These are phyloP conservation scores for Hydnomerulius pinastri DNA, from an alignment of 768 basidiomycete species.

Conservation along the genomic window DNA sequence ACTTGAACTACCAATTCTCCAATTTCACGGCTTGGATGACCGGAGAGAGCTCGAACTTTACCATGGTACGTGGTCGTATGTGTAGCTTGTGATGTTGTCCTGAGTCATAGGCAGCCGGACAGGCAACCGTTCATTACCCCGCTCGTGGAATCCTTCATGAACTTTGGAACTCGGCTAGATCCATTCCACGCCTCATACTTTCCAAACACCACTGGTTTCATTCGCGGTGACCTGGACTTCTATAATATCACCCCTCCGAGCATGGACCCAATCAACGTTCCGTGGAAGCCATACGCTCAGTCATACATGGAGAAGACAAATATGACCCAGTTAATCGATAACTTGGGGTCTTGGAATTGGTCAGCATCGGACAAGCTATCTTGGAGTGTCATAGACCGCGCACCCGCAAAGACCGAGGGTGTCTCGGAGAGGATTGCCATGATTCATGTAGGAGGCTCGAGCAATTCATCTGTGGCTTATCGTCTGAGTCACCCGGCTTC, in stretches of 20 bases:
- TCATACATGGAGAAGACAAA: conserved; percentile 52
- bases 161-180: conserved; percentile 46
- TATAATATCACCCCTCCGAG: conserved; percentile 62
- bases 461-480: conserved; percentile 1
- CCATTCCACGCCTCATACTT: conserved; percentile 60
- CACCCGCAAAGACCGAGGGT: conserved; percentile 38
- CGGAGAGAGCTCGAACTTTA: conserved; percentile 65
- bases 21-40: conserved; percentile 80
- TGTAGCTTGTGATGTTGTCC: not conserved
- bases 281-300: conserved; percentile 56
- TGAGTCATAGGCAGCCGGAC: conserved; percentile 43
- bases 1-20: conserved; percentile 58
- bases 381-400: conserved; percentile 67
- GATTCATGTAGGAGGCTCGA: conserved; percentile 57
- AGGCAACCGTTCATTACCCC: conserved; percentile 44
- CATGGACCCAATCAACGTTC: conserved; percentile 35
- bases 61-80: conserved; percentile 48
- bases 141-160: conserved; percentile 51
- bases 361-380: conserved; percentile 59
- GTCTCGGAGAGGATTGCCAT: conserved; percentile 53
- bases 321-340: conserved; percentile 48
- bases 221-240: conserved; percentile 61
- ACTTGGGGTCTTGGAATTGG: conserved; percentile 71
- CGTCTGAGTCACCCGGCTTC: not conserved
- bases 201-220: conserved; percentile 76